Evolutionary conservation across 2,329 filamentous ascomycete species (phyloP), one percentile per base, ranked within the genome.

Genomic region (Cladophialophora chaetospira): DNA sequence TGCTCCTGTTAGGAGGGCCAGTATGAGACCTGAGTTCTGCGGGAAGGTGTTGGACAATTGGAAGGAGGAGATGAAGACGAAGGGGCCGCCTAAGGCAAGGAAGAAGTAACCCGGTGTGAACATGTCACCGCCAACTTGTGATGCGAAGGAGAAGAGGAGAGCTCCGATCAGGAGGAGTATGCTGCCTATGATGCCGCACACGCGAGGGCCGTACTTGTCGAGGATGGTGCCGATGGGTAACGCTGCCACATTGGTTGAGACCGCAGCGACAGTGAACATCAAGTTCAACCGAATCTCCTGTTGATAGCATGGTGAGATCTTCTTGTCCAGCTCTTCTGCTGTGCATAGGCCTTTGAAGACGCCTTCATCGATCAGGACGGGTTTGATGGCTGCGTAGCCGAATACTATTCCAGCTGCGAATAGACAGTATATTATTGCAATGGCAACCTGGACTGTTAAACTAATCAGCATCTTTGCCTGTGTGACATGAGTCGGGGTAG

Each of bases 261-360:
- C 91, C 11, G 91, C 91, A 10, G 91, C 91, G 25, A 91, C 82
- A 4, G 91, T 95, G 77, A 96, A 96, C 89, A 96, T 96, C 64
- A 96, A 77, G 71, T 96, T 96, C 55, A 96, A 80, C 57, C 78
- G 70, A 53, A 84, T 70, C 64, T 83, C 81, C 66, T 86, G 84
- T 58, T 78, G 76, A 59, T 80, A 82, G 68, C 84, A 87, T 15
- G 82, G 75, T 55, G 75, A 73, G 1, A 78, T 73, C 2, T 75
- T 75, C 3, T 77, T 68, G 1, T 79, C 71, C 17, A 83, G 55
- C 67, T 83, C 79, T 45, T 80, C 71, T 51, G 75, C 60, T 5
- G 78, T 81, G 67, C 89, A 94, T 29, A 79, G 72, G 47, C 88
- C 79, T 36, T 77, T 77, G 70, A 91, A 93, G 8, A 89, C 86